These are phyloP conservation scores for Agrocybe pediades DNA, from an alignment of 768 basidiomycete genomes.

Conservation along the genomic window DNA sequence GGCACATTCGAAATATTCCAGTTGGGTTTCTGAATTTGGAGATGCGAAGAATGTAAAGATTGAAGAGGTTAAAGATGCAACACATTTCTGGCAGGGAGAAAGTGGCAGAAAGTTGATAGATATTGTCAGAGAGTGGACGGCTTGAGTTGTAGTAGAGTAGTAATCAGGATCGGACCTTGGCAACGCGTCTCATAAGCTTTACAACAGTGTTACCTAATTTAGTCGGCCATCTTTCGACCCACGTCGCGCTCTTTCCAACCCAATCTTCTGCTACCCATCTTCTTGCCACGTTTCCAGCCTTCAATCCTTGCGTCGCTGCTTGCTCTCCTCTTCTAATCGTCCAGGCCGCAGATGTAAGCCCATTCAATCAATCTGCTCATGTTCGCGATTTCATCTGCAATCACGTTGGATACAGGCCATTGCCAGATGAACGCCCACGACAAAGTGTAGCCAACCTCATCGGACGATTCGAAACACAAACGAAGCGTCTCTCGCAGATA, in stretches of 20 bases:
- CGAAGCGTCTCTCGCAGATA: slow-evolving; percentile 56
- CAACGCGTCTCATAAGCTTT: slow-evolving; percentile 2
- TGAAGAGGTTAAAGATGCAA: slow-evolving; percentile 46
- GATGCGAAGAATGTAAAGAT: slow-evolving; percentile 26
- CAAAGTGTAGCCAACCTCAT: slow-evolving; percentile 90
- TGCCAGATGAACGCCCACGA: slow-evolving; percentile 87
- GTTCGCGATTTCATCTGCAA: slow-evolving; percentile 19
- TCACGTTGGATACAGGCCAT: slow-evolving; percentile 53
- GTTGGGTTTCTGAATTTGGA: slow-evolving; percentile 51
- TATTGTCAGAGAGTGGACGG: slow-evolving; percentile 36
- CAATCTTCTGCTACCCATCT: slow-evolving; percentile 7
- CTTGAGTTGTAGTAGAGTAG: slow-evolving; percentile 19
- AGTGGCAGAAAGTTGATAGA: slow-evolving; percentile 27
- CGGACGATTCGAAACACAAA: slow-evolving; percentile 84
- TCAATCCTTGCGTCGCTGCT: slow-evolving; percentile 12
- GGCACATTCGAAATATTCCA: slow-evolving; percentile 48
- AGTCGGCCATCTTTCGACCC: slow-evolving; percentile 13
- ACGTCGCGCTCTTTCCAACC: no score
- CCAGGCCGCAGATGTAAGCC: slow-evolving; percentile 35
- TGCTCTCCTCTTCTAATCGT: neutral
- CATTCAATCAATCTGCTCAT: slow-evolving; percentile 10
- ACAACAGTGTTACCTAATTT: slow-evolving; percentile 22
- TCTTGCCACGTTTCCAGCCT: slow-evolving; percentile 8
- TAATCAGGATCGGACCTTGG: neutral
- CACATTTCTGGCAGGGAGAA: slow-evolving; percentile 68